Conservation (phyloP, 2,329 filamentous ascomycete genomes). For the Stemphylium beticola region DNA sequence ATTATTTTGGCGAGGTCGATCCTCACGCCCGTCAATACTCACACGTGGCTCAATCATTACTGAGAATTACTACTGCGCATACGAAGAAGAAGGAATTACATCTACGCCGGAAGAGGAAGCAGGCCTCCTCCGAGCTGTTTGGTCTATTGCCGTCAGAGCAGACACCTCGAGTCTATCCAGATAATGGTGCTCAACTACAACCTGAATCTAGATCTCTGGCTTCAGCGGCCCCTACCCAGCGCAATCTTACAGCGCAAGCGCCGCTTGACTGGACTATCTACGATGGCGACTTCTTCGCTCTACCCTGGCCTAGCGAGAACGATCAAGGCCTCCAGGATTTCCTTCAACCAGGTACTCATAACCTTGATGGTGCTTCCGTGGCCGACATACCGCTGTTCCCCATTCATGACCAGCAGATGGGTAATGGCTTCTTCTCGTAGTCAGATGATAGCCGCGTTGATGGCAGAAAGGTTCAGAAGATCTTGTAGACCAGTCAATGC, state of each 20-base stretch:
- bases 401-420: conserved; percentile 36
- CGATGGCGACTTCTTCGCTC: conserved; percentile 40
- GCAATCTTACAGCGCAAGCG: conserved; percentile 10
- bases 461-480: not conserved
- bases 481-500: not conserved
- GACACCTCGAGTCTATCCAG: not conserved
- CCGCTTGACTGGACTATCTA: conserved; percentile 40
- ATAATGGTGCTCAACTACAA: not conserved
- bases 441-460: not conserved
- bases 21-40: conserved; percentile 42
- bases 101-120: conserved; percentile 31
- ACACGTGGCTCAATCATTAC: conserved; percentile 32
- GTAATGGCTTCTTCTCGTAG: conserved; percentile 15
- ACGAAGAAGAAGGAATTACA: conserved; percentile 32
- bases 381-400: conserved; percentile 43
- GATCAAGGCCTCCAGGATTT: conserved; percentile 41
- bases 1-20: conserved; percentile 37
- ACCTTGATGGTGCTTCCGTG: conserved; percentile 35
- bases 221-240: conserved; percentile 10
- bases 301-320: conserved; percentile 40
- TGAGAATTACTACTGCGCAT: conserved; percentile 33
- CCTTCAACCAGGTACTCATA: conserved; percentile 40
- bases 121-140: conserved; percentile 40
- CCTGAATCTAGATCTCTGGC: conserved; percentile 2
- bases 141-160: conserved; percentile 28